phyloP scores from a whole-genome alignment of 1,284 basidiomycete genomes.

The Cutaneotrichosporon dermatis region DNA sequence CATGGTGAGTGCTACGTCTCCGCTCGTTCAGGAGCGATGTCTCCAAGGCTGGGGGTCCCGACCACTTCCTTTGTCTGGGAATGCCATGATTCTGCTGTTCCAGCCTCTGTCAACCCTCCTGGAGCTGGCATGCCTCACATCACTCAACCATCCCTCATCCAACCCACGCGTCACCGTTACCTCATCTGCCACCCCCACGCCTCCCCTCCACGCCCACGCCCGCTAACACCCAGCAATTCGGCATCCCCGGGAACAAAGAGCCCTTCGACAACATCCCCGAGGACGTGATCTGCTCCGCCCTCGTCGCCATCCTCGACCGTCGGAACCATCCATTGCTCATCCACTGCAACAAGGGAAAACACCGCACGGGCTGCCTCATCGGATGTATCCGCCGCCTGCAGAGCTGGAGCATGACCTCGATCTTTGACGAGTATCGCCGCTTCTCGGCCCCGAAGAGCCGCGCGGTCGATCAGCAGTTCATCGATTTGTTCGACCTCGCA shows the following conservation, averaged over 20 bases:
- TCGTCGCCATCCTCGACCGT: conserved; percentile 54
- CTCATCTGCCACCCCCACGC: no score
- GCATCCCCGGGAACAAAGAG: conserved; percentile 57
- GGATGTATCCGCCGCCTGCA: conserved; percentile 56
- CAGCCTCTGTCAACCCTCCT: no score
- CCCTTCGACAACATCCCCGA: conserved; percentile 54
- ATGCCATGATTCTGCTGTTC: no score
- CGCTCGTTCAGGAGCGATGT: no score
- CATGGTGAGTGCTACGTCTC: conserved; percentile 24
- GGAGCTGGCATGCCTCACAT: no score
- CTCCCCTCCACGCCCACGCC: no score
- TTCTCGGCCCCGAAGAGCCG: conserved; percentile 54
- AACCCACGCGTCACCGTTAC: no score
- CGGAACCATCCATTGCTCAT: conserved; percentile 57
- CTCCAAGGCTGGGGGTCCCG: no score
- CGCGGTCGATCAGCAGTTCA: conserved; percentile 56
- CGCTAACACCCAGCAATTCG: conserved; percentile 51
- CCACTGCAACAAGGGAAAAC: conserved; percentile 60
- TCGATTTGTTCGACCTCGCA: conserved; percentile 51
- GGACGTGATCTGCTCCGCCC: conserved; percentile 54
- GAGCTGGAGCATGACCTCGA: conserved; percentile 54
- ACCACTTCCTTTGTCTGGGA: no score
- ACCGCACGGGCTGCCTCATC: conserved; percentile 56
- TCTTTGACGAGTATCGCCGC: conserved; percentile 56
- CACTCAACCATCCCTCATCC: no score